Base-by-base conservation (phyloP, 176 grass and related monocot genomes). In the Puccinellia tenuiflora region DNA sequence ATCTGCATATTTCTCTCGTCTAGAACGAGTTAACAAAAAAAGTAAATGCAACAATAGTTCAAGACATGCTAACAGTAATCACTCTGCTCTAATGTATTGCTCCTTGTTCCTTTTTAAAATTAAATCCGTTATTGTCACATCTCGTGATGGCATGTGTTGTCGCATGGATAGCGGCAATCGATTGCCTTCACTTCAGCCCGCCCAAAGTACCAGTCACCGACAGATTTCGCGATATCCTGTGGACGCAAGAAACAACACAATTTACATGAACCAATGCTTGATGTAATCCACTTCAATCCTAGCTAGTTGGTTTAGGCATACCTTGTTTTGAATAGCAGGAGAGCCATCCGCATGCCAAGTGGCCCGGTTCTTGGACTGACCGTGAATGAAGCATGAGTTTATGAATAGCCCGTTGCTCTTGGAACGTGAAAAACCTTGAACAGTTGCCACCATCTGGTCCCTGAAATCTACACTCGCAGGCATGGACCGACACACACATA, bases 351-450 rank as follows among this genome's bases (percentile, higher is more conserved):
- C 18, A 6, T 84, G 75, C 96, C 96, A 98, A 3, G 86, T 98
- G 0, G 34, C 47, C 9, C 68, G 79, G 21, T 22, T 55, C 43
- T 76, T 87, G 1, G 92, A 93, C 77, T 98, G 96, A 73, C 96
- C 91, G 73, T 98, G 96, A 5, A 82, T 63, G 79, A 98, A 98
- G 51, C 96, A 98, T 9, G 96, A 98, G 85, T 95, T 98, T 51
- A 98, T 82, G 82, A 93, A 98, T 66, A 95, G 7, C 13, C 92
- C 96, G 22, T 90, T 95, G 31, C 52, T 43, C 24, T 28, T 75
- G 20, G 87, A 89, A 2, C 13, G 1, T 3, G 92, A 89, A 82
- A 91, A 88, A n/a, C 28, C 85, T 37, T 16, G 51, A 30, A 93
- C 85, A 4, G 72, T 51, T 12, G 51, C 84, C 11, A 95, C 48